Percentiles rank a stretch among this genome's conserved stretches.
Evolutionary conservation across 768 basidiomycete species (phyloP).

Genomic region (Kwoniella pini): DNA sequence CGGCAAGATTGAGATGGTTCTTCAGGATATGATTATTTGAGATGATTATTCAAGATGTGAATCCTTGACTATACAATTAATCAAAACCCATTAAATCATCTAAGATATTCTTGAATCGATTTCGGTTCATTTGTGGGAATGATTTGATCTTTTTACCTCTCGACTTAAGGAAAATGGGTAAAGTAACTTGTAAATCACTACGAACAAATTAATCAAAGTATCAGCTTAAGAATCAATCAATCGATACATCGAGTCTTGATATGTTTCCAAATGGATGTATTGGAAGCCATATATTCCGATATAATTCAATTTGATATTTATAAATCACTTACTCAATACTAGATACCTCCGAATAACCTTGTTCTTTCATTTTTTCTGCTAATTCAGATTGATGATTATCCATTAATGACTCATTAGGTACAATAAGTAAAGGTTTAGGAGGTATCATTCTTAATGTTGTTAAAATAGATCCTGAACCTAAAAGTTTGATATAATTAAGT

Average conservation of each 20-base stretch:
- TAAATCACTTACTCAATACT: constrained; percentile 34
- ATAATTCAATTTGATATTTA: no score
- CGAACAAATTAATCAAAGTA: no score
- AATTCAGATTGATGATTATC: constrained; percentile 94
- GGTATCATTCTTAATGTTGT: constrained; percentile 69
- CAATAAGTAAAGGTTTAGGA: constrained; percentile 75
- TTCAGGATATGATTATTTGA: no score
- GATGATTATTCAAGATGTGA: no score
- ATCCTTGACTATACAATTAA: not conserved
- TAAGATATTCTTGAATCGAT: constrained; percentile 24
- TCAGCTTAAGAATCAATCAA: no score
- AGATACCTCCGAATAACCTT: constrained; percentile 35
- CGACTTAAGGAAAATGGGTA: constrained; percentile 13
- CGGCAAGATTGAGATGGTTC: no score
- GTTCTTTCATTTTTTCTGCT: constrained; percentile 62
- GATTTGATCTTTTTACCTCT: constrained; percentile 5
- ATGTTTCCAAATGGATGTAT: no score
- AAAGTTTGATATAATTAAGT: no score
- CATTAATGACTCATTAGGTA: constrained; percentile 83
- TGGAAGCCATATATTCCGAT: no score
- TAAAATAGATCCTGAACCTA: constrained; percentile 92
- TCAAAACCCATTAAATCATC: constrained; percentile 34
- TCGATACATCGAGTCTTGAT: no score
- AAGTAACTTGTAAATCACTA: constrained; percentile 6
- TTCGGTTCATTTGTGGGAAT: constrained; percentile 20